Percentiles rank a stretch among this genome's conserved stretches.
These are phyloP conservation scores for Dacryopinax primogenitus DNA, from an alignment of 768 basidiomycete species.

Conservation along the genomic window DNA sequence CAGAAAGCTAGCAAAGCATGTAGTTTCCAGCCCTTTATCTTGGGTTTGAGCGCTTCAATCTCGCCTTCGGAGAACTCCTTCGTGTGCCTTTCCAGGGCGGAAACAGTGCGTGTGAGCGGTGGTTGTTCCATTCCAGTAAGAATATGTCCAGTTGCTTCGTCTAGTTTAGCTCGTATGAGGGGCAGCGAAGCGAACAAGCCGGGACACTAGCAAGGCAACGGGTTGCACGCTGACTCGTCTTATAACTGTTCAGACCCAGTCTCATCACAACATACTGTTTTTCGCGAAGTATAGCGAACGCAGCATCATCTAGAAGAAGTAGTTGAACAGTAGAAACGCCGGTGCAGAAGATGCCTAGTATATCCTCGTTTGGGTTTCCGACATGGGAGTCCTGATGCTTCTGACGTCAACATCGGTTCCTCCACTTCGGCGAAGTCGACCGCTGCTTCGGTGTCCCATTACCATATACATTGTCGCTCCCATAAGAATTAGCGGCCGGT, in stretches of 20 bases:
- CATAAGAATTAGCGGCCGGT: background rate
- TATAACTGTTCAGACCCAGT: too few species aligned
- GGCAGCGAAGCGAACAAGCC: too few species aligned
- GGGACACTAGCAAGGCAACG: too few species aligned
- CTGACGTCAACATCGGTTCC: conserved; percentile 7
- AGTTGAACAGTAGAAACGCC: background rate
- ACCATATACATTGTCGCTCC: background rate
- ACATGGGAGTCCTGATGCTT: background rate
- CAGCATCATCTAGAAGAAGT: background rate
- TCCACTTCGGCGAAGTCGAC: conserved; percentile 5
- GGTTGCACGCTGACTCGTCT: too few species aligned
- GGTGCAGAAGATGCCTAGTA: background rate
- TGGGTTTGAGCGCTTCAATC: conserved; percentile 26
- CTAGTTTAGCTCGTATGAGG: too few species aligned
- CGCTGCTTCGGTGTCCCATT: background rate
- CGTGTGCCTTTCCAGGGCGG: background rate
- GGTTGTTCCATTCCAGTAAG: background rate
- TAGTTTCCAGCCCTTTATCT: conserved; percentile 34
- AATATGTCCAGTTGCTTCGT: background rate
- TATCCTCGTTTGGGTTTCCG: background rate
- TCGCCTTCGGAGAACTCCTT: conserved; percentile 22
- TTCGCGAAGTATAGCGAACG: background rate
- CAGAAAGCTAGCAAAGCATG: conserved; percentile 44
- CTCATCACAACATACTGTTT: background rate
- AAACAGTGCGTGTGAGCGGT: background rate